Percentiles rank a stretch among this genome's conserved stretches.
These are phyloP conservation scores for Penicillium sp. DNA, from an alignment of 2,329 filamentous ascomycete species.

Conservation along the genomic window DNA sequence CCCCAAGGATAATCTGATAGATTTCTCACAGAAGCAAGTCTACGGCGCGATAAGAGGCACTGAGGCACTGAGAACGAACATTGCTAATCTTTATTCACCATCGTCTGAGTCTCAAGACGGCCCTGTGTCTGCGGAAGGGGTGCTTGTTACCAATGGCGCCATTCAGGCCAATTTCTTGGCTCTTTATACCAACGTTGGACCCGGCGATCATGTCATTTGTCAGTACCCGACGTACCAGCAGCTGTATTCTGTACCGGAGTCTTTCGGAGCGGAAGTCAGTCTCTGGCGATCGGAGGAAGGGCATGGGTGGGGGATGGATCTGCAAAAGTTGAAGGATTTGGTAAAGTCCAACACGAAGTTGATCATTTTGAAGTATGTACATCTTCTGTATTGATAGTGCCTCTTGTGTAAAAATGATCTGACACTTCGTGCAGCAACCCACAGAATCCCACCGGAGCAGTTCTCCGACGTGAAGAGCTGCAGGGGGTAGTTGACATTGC, in stretches of 20 bases:
- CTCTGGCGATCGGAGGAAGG: slow-evolving; percentile 70
- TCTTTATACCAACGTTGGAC: slow-evolving; percentile 70
- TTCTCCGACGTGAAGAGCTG: slow-evolving; percentile 62
- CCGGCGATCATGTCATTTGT: slow-evolving; percentile 80
- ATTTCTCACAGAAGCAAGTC: slow-evolving; percentile 27
- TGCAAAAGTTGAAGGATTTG: slow-evolving; percentile 65
- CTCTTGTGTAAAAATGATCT: background rate
- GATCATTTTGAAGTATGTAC: slow-evolving; percentile 59
- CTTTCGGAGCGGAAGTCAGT: slow-evolving; percentile 73
- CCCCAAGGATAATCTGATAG: slow-evolving; percentile 27
- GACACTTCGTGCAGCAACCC: slow-evolving; percentile 56
- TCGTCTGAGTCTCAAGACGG: slow-evolving; percentile 28
- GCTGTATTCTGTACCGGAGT: slow-evolving; percentile 72
- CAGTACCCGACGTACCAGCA: slow-evolving; percentile 88
- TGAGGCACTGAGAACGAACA: slow-evolving; percentile 26
- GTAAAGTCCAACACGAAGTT: slow-evolving; percentile 56
- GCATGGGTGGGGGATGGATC: slow-evolving; percentile 66
- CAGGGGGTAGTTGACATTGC: slow-evolving; percentile 64
- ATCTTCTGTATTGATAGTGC: background rate
- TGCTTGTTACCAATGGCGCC: slow-evolving; percentile 77
- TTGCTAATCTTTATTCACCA: slow-evolving; percentile 45
- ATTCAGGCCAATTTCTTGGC: slow-evolving; percentile 84
- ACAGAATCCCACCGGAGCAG: slow-evolving; percentile 77
- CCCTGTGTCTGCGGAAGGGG: slow-evolving; percentile 57
- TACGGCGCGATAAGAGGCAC: slow-evolving; percentile 32